Base-by-base conservation (phyloP, 805 yeast species). In the Zygosaccharomyces lentus region DNA sequence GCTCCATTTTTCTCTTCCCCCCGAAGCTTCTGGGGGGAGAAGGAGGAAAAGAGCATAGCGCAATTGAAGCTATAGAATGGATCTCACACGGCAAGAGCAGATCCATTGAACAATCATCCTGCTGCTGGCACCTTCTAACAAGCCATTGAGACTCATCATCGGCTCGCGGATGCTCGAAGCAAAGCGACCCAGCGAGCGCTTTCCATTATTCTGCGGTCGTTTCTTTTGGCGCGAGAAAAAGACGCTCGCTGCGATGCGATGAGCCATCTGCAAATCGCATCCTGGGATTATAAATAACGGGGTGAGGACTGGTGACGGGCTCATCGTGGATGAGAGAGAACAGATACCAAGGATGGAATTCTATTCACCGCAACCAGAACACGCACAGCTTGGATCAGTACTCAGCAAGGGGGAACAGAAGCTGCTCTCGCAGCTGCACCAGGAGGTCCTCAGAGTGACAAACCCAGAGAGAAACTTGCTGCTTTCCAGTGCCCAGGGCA, bases 311-410 rank as follows among this genome's bases (percentile, higher is more conserved):
- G 32, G 6, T 29, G 32, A 29, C 15, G 15, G 32, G 15, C n/a
- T 29, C 32, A 10, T 13, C 16, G 6, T 7, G 21, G 21, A 19
- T 19, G 8, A 29, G 10, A 29, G 15, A 13, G 32, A 13, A 16
- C 8, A 29, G 8, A 29, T 29, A 25, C 27, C 31, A 29, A 36
- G 29, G n/a, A 62, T 62, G 65, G 63, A 59, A 47, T 49, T 61
- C 42, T 55, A 58, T 48, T 62, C 68, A 9, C 68, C 68, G 10
- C 60, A 53, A 43, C 65, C 66, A 25, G 67, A 64, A 51, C 62
- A 61, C 43, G 55, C 58, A 13, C 65, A 62, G 51, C 52, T 64
- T 53, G 52, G 52, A 40, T 40, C 51, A 3, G 30, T 37, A 6
- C 41, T 37, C 13, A 31, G 41, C 34, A 37, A 37, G 13, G 41